Percentiles rank a stretch among this genome's conserved stretches.
These are phyloP conservation scores for Dothiorella sarmentorum DNA, from an alignment of 2,329 filamentous ascomycete genomes.

Conservation along the genomic window DNA sequence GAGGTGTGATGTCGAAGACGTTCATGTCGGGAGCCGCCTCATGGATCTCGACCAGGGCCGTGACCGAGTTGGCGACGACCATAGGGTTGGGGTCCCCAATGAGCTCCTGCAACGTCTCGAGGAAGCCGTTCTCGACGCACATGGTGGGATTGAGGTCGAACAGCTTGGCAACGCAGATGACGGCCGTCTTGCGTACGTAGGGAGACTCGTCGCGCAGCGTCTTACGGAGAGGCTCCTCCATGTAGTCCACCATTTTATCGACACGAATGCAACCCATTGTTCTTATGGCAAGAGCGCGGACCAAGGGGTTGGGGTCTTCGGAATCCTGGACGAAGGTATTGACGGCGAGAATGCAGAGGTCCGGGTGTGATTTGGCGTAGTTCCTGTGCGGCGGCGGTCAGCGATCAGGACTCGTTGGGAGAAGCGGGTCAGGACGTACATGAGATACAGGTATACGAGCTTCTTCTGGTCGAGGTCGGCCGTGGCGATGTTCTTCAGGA, in stretches of 20 bases:
- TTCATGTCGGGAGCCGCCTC: slow-evolving; percentile 88
- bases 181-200: slow-evolving; percentile 96
- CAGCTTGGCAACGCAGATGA: slow-evolving; percentile 95
- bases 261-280: slow-evolving; percentile 99
- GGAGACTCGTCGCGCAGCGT: slow-evolving; percentile 95
- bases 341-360: slow-evolving; percentile 96
- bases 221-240: slow-evolving; percentile 96
- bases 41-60: slow-evolving; percentile 84
- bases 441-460: slow-evolving; percentile 95
- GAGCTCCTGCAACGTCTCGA: slow-evolving; percentile 90
- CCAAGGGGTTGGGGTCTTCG: slow-evolving; percentile 94
- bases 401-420: slow-evolving; percentile 8
- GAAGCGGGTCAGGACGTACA: slow-evolving; percentile 55
- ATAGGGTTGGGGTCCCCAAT: slow-evolving; percentile 98
- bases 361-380: slow-evolving; percentile 97
- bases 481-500: slow-evolving; percentile 98
- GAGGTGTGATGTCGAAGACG: slow-evolving; percentile 76
- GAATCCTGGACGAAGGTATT: slow-evolving; percentile 99
- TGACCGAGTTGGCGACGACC: slow-evolving; percentile 97
- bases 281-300: slow-evolving; percentile 89
- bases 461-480: slow-evolving; percentile 97
- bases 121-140: slow-evolving; percentile 94
- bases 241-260: slow-evolving; percentile 99
- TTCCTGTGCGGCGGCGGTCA: slow-evolving; percentile 60
- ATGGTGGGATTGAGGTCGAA: slow-evolving; percentile 90